Base-by-base conservation (phyloP, 495 filamentous ascomycete species). In the Aspergillus leporis region DNA sequence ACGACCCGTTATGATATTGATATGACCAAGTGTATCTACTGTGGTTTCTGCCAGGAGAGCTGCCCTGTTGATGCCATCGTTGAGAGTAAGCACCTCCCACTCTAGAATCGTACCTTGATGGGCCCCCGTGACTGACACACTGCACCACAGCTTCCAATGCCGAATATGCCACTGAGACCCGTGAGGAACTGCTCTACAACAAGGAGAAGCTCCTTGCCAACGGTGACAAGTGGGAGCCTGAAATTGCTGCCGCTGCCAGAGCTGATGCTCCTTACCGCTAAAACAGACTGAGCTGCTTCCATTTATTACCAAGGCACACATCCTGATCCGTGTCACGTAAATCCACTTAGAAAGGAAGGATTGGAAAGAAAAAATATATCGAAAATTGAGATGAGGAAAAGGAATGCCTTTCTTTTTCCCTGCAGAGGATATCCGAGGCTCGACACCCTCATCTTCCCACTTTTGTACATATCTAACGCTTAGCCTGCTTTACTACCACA, bases 11-110 rank as follows among this genome's bases (percentile, higher is more conserved):
- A 98, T 78, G 94, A 98, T 78, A 96, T 98, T 73, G 94, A 98
- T 81, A 98, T 98, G 94, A 98, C 94, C 70, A 98, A 98, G 82
- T 98, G 94, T 78, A 98, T 98, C 73, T 98, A 98, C 83, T 98
- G 94, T 72, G 94, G 94, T 14, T 95, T 95, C 81, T 98, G 94
- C 83, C 94, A 98, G 78, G 94, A 98, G 81, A 95, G 90, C 62
- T 98, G 94, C 77, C 94, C 94, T 30, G 94, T 98, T 31, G 94
- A 98, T 76, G 94, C 94, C 36, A 98, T 98, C 73, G 94, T 98
- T 45, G 93, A 96, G 75, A 90, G 83, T 85, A 72, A 69, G 81
- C 74, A 31, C 40, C 43, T 46, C 40, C 21, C 16, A 13, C 38
- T 38, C n/a, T 56, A 31, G 32, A 5, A 40, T 14, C 25, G 14